These are phyloP conservation scores for Botrytis porri DNA, from an alignment of 2,329 filamentous ascomycete species.

Conservation along the genomic window DNA sequence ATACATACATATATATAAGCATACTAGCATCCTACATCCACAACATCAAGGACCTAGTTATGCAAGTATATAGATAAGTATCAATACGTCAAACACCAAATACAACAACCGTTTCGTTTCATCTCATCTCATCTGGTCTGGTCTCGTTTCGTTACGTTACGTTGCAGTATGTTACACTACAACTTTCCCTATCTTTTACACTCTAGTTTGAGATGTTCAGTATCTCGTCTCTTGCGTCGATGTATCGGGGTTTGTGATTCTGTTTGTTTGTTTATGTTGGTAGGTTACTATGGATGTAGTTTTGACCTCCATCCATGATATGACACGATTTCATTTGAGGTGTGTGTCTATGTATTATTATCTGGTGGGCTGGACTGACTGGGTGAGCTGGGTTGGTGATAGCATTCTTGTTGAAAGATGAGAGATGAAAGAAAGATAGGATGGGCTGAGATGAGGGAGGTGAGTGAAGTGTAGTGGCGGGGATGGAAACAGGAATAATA, in stretches of 20 bases:
- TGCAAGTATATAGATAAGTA: not conserved
- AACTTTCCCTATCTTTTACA: accelerated
- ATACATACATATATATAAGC: not conserved
- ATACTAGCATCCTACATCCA: not conserved
- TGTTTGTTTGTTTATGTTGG: not conserved
- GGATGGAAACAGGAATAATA: not conserved
- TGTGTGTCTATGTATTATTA: not conserved
- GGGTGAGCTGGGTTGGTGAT: not conserved
- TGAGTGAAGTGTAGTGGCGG: no score
- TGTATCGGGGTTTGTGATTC: not conserved
- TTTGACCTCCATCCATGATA: not conserved
- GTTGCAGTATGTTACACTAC: no score
- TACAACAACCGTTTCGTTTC: not conserved
- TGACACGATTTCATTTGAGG: not conserved
- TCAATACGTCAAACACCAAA: not conserved
- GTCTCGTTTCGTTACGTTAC: not conserved
- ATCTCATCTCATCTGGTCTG: not conserved
- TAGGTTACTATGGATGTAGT: not conserved
- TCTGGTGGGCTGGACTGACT: not conserved
- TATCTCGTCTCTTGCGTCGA: not conserved
- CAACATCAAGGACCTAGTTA: not conserved
- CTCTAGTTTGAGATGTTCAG: not conserved
- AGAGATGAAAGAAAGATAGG: not conserved
- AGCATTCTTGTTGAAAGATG: not conserved
- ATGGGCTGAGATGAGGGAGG: not conserved